Conservation (phyloP, 2,329 filamentous ascomycete genomes). For the Exutisphaerella laricina region DNA sequence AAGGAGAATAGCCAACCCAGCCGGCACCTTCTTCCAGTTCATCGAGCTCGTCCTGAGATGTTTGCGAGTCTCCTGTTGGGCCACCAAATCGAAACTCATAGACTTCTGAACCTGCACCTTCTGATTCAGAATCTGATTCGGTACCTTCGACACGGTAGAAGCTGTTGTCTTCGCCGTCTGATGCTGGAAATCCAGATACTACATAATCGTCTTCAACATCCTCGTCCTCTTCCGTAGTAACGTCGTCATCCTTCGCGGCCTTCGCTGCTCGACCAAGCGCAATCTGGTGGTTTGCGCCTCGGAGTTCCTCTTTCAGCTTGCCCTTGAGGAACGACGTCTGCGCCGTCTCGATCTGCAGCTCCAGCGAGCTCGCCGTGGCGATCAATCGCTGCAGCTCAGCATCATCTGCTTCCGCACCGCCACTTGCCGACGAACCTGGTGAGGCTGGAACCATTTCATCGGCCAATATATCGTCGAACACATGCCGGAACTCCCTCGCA, state of each 20-base stretch:
- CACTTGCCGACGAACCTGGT: conserved; percentile 5
- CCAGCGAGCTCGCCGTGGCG: conserved; percentile 29
- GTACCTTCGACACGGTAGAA: conserved; percentile 31
- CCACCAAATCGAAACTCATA: conserved; percentile 29
- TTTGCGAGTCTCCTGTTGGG: conserved; percentile 14
- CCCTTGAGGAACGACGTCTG: conserved; percentile 27
- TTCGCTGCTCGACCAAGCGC: conserved; percentile 29
- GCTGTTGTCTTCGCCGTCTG: conserved; percentile 30
- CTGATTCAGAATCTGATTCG: conserved; percentile 24
- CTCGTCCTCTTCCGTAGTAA: conserved; percentile 19
- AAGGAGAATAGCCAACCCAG: conserved; percentile 14
- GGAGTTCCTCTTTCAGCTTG: conserved; percentile 30
- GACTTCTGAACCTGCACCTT: conserved; percentile 23
- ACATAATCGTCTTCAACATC: conserved; percentile 28
- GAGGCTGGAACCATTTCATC: conserved; percentile 12
- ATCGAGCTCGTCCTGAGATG: conserved; percentile 20
- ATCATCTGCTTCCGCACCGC: conserved; percentile 9
- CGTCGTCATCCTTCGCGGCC: conserved; percentile 26
- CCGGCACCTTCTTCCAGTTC: conserved; percentile 15
- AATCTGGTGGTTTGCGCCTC: conserved; percentile 31
- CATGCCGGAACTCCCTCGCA: conserved; percentile 47
- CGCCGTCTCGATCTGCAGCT: conserved; percentile 33
- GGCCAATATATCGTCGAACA: conserved; percentile 28
- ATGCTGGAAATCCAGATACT: conserved; percentile 25
- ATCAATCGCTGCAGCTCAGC: conserved; percentile 25